phyloP scores from a whole-genome alignment of 1,284 basidiomycete genomes.

The Ustilago trichophora region DNA sequence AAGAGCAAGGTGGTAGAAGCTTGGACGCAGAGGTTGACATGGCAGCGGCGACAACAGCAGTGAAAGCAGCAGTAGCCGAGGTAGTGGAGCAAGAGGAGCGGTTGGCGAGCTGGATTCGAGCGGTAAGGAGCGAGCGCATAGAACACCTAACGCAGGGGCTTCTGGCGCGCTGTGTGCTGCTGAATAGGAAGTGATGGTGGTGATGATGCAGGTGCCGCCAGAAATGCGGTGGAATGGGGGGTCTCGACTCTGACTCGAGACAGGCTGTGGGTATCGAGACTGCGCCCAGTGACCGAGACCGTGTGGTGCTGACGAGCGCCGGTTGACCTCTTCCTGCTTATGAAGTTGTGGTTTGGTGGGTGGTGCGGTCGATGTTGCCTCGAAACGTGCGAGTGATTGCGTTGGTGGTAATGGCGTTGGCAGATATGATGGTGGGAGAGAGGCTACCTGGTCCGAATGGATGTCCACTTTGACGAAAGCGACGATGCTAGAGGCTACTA shows the following conservation, averaged over 20 bases:
- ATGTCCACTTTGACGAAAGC: not conserved
- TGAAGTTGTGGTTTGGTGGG: constrained; percentile 1
- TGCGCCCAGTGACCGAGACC: not conserved
- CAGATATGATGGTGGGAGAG: not conserved
- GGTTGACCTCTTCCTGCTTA: not conserved
- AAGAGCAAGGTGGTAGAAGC: constrained; percentile 17
- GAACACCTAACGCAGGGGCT: too few relatives aligned
- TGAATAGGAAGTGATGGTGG: too few relatives aligned
- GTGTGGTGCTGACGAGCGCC: not conserved
- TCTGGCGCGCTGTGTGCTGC: too few relatives aligned
- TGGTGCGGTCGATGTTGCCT: too few relatives aligned
- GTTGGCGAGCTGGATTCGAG: not conserved
- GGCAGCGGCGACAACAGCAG: not conserved
- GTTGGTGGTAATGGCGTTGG: too few relatives aligned
- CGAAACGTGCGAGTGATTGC: too few relatives aligned
- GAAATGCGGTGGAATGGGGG: too few relatives aligned
- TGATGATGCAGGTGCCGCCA: too few relatives aligned
- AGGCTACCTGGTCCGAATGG: not conserved
- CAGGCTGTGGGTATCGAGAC: too few relatives aligned
- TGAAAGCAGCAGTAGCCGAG: constrained; percentile 1
- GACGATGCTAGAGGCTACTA: not conserved
- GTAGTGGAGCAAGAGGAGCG: not conserved
- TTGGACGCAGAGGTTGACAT: not conserved
- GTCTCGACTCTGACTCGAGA: too few relatives aligned
- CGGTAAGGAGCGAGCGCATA: not conserved